Evolutionary conservation across 2,329 filamentous ascomycete species (phyloP).

Genomic region (Aspergillus sp.): DNA sequence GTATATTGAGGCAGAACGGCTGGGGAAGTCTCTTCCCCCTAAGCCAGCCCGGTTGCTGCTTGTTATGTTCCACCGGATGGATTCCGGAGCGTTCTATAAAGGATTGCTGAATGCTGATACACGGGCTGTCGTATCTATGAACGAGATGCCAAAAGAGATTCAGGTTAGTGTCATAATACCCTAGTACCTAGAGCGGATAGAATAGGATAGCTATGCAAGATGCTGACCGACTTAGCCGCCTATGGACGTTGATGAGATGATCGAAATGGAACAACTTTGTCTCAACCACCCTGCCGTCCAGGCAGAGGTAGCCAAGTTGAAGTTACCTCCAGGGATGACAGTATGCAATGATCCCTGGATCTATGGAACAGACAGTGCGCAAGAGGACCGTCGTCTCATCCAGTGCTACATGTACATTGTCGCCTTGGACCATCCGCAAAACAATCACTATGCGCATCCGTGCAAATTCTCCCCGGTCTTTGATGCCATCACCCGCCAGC

Average conservation of each 20-base stretch:
- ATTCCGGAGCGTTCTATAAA: slow-evolving; percentile 37
- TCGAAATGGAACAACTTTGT: slow-evolving; percentile 50
- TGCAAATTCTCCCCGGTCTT: slow-evolving; percentile 40
- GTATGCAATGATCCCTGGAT: slow-evolving; percentile 61
- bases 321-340: slow-evolving; percentile 49
- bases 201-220: slow-evolving; percentile 23
- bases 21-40: slow-evolving; percentile 40
- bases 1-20: slow-evolving; percentile 57
- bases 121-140: slow-evolving; percentile 28
- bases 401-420: slow-evolving; percentile 37
- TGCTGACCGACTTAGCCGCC: slow-evolving; percentile 43
- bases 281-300: slow-evolving; percentile 49
- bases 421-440: slow-evolving; percentile 26
- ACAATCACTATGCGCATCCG: slow-evolving; percentile 31
- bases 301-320: slow-evolving; percentile 51
- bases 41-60: slow-evolving; percentile 47
- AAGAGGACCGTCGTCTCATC: slow-evolving; percentile 32
- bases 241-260: slow-evolving; percentile 52
- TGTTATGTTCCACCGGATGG: slow-evolving; percentile 41
- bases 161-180: slow-evolving; percentile 24
- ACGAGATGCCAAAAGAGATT: slow-evolving; percentile 41
- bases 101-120: slow-evolving; percentile 35
- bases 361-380: slow-evolving; percentile 46
- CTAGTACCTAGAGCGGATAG: too few species aligned
- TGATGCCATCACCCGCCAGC: slow-evolving; percentile 52